Conservation (phyloP, 1,284 basidiomycete genomes). For the Cutaneotrichosporon arboriforme region DNA sequence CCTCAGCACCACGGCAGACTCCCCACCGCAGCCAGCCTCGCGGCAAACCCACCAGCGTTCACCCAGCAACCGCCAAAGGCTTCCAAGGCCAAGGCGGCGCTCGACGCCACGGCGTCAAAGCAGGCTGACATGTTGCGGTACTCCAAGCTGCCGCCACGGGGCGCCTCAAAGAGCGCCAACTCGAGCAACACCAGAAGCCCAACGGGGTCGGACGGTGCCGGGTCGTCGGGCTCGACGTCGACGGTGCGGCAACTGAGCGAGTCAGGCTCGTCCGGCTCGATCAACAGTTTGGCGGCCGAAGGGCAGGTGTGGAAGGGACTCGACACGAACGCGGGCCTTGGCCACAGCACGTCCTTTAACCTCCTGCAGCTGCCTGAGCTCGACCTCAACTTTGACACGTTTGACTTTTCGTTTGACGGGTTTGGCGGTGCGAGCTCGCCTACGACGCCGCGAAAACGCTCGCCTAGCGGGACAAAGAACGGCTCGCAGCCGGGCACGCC, state of each 20-base stretch:
- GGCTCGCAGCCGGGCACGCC: slow-evolving; percentile 1
- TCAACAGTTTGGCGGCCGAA: background rate
- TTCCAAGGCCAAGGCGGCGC: too few species aligned
- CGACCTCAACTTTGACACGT: slow-evolving; percentile 41
- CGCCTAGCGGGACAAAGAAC: background rate
- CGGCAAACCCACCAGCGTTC: too few species aligned
- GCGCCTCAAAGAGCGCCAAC: background rate
- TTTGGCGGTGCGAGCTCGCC: slow-evolving; percentile 25
- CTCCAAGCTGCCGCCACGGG: slow-evolving; percentile 1
- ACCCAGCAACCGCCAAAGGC: too few species aligned
- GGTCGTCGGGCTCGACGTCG: slow-evolving; percentile 6
- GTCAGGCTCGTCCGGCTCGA: background rate
- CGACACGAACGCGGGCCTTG: slow-evolving; percentile 11
- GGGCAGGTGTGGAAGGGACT: slow-evolving; percentile 8
- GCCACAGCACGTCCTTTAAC: slow-evolving; percentile 9
- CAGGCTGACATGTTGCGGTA: background rate
- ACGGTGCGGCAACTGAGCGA: slow-evolving; percentile 10
- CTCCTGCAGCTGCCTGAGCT: slow-evolving; percentile 44
- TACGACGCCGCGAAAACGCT: slow-evolving; percentile 23
- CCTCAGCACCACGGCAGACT: too few species aligned
- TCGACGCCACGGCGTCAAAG: background rate
- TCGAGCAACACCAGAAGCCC: slow-evolving; percentile 13
- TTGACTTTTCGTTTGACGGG: slow-evolving; percentile 38
- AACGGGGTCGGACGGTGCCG: slow-evolving; percentile 11
- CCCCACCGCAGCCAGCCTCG: too few species aligned